Evolutionary conservation across 2,329 filamentous ascomycete genomes (phyloP).

Genomic region (Tolypocladium tundrense): DNA sequence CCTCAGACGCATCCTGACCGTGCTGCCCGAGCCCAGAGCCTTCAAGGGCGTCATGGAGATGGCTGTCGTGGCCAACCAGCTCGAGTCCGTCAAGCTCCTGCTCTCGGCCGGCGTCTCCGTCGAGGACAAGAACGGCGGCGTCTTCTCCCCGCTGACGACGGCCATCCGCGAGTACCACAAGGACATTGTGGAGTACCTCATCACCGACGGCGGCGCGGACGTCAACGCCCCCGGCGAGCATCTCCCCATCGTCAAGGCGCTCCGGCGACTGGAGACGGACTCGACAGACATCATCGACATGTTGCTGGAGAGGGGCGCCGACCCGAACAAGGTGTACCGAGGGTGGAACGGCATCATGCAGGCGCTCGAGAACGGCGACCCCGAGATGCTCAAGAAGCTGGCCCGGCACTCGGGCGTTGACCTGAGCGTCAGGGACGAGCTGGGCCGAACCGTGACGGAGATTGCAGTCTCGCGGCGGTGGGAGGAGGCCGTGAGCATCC

Average conservation of each 20-base stretch:
- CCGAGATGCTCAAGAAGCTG: slow-evolving; percentile 40
- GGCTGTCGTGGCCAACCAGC: slow-evolving; percentile 55
- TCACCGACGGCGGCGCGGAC: slow-evolving; percentile 52
- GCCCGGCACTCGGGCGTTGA: slow-evolving; percentile 39
- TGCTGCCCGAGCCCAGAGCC: slow-evolving; percentile 46
- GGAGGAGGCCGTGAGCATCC: slow-evolving; percentile 43
- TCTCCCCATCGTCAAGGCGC: slow-evolving; percentile 59
- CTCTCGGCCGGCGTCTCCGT: slow-evolving; percentile 55
- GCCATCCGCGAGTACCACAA: slow-evolving; percentile 53
- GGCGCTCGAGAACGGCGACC: slow-evolving; percentile 53
- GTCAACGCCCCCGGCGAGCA: slow-evolving; percentile 61
- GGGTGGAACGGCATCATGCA: slow-evolving; percentile 58
- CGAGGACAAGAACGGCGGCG: slow-evolving; percentile 62
- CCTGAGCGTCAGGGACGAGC: slow-evolving; percentile 41
- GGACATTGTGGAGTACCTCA: slow-evolving; percentile 50
- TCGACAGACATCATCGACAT: slow-evolving; percentile 52
- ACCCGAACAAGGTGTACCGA: slow-evolving; percentile 58
- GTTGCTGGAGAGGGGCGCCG: slow-evolving; percentile 52
- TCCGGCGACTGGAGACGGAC: slow-evolving; percentile 45
- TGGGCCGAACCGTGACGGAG: slow-evolving; percentile 42
- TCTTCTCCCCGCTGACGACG: slow-evolving; percentile 60
- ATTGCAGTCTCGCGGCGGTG: slow-evolving; percentile 48
- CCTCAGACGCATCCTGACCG: slow-evolving; percentile 46
- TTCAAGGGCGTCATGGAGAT: slow-evolving; percentile 59
- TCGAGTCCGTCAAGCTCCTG: slow-evolving; percentile 57